phyloP scores from a whole-genome alignment of 495 filamentous ascomycete genomes.

The Talaromyces borbonicus region DNA sequence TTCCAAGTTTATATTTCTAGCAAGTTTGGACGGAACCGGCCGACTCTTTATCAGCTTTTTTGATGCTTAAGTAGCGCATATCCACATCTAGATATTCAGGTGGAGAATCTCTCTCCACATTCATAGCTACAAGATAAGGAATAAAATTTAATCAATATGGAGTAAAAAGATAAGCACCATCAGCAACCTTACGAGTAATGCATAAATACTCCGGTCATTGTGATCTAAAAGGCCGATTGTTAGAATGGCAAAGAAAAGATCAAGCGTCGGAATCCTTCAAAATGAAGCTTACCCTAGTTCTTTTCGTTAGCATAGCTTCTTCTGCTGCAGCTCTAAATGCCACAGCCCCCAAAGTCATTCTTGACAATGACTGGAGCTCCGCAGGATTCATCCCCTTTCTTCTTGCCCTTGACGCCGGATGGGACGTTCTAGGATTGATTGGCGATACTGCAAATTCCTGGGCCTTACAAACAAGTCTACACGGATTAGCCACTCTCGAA shows the following conservation, averaged over 20 bases:
- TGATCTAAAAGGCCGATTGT: not conserved
- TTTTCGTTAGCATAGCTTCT: not conserved
- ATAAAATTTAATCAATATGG: not conserved
- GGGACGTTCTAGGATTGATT: conserved; percentile 21
- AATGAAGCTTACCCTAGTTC: not conserved
- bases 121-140: not conserved
- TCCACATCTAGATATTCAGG: not conserved
- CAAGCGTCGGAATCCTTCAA: not conserved
- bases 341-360: conserved; percentile 10
- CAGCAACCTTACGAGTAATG: no score
- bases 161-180: not conserved
- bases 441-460: conserved; percentile 24
- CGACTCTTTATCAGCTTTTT: not conserved
- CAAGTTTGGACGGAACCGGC: not conserved
- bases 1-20: no score
- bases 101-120: not conserved
- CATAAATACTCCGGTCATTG: not conserved
- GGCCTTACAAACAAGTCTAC: conserved; percentile 21
- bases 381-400: conserved; percentile 23
- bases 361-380: conserved; percentile 29
- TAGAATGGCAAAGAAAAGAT: not conserved
- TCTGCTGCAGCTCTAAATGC: not conserved
- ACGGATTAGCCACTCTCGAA: conserved; percentile 23
- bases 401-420: conserved; percentile 19
- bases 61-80: not conserved